Evolutionary conservation across 2,329 filamentous ascomycete species (phyloP).

Genomic region (Paecilomyces niveus): DNA sequence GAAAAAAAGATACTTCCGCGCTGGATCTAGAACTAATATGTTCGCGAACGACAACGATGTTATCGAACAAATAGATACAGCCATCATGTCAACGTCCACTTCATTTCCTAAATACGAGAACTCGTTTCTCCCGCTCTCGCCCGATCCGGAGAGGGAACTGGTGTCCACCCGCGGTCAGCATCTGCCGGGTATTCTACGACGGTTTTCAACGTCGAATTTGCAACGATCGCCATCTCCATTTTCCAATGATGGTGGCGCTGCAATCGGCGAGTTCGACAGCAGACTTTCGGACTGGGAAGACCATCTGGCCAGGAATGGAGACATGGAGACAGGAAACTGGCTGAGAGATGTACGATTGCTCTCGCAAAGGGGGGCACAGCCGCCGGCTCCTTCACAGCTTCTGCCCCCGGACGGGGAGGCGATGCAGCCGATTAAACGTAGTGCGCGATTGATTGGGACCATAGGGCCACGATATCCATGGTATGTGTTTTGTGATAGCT

Average conservation of each 20-base stretch:
- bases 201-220: constrained; percentile 5
- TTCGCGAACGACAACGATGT: neutral
- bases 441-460: constrained; percentile 80
- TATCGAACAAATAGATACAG: neutral
- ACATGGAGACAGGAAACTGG: neutral
- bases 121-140: constrained; percentile 19
- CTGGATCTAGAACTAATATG: neutral
- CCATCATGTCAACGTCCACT: neutral
- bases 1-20: neutral
- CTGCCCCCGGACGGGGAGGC: constrained; percentile 24
- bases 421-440: constrained; percentile 24
- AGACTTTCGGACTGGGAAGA: neutral
- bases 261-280: neutral
- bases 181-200: constrained; percentile 23
- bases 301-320: neutral
- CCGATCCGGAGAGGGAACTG: constrained; percentile 27
- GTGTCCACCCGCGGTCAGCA: constrained; percentile 34
- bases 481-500: constrained; percentile 25
- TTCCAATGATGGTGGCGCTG: neutral
- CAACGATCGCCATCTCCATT: neutral
- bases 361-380: neutral
- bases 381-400: constrained; percentile 8
- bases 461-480: constrained; percentile 80
- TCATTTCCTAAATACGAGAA: constrained; percentile 1
- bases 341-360: neutral